These are phyloP conservation scores for Candolleomyces eurysporus DNA, from an alignment of 768 basidiomycete genomes.

Conservation along the genomic window DNA sequence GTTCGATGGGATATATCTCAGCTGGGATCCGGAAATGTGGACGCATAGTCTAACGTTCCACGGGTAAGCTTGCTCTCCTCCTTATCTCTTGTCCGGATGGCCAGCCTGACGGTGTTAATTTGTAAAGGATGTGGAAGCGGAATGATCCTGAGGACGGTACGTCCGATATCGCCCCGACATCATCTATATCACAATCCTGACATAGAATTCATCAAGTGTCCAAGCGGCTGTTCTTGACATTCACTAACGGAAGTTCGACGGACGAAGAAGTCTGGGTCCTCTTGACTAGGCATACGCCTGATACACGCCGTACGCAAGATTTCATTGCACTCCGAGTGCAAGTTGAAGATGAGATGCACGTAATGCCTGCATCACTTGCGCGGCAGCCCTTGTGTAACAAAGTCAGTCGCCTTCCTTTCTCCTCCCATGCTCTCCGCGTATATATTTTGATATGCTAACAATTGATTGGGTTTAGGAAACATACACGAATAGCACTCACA, in stretches of 20 bases:
- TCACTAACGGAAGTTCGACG: conserved; percentile 21
- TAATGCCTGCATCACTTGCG: not conserved
- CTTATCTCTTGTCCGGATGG: not conserved
- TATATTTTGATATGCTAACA: not conserved
- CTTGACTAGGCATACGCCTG: conserved; percentile 69
- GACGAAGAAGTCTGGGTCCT: conserved; percentile 64
- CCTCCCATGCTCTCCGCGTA: no score
- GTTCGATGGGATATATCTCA: conserved; percentile 82
- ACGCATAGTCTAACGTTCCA: conserved; percentile 52
- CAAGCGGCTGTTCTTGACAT: conserved; percentile 32
- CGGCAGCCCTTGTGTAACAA: conserved; percentile 23
- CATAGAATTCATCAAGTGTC: conserved; percentile 34
- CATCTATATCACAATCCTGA: conserved; percentile 12
- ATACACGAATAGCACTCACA: conserved; percentile 53
- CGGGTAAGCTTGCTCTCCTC: conserved; percentile 46
- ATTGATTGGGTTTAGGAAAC: conserved; percentile 27
- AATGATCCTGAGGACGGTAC: conserved; percentile 28
- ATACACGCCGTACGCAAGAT: conserved; percentile 58
- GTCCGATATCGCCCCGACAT: not conserved
- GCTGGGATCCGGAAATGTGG: conserved; percentile 80
- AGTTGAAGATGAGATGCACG: conserved; percentile 40
- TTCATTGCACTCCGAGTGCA: conserved; percentile 65
- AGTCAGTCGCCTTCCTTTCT: conserved; percentile 22
- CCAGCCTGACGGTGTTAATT: not conserved
- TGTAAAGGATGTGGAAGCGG: conserved; percentile 47